Percentiles rank a stretch among this genome's conserved stretches.
phyloP scores from a whole-genome alignment of 2,329 filamentous ascomycete genomes.

The Anthostomella pinea region DNA sequence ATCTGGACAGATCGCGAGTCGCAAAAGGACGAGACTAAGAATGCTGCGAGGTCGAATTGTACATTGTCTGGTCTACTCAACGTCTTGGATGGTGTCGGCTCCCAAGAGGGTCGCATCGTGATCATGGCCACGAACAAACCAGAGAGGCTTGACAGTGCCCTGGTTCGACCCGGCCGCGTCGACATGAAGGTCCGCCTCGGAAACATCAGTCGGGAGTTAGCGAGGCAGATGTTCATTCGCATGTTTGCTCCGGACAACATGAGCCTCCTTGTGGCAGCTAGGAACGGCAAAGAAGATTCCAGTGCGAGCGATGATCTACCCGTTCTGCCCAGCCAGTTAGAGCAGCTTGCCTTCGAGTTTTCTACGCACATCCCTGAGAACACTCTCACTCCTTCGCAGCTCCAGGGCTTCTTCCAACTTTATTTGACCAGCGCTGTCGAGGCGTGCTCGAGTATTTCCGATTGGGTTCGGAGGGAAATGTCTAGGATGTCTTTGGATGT shows the following conservation, averaged over 20 bases:
- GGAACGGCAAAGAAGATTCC: constrained; percentile 2
- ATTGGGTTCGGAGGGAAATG: constrained; percentile 30
- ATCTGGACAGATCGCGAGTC: constrained; percentile 41
- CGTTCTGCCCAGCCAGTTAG: constrained; percentile 11
- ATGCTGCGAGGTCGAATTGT: constrained; percentile 36
- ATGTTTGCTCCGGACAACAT: constrained; percentile 32
- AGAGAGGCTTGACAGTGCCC: constrained; percentile 55
- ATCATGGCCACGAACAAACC: constrained; percentile 67
- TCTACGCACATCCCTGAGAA: constrained; percentile 31
- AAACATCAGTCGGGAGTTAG: constrained; percentile 33
- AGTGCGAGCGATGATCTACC: not conserved
- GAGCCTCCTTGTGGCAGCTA: constrained; percentile 1
- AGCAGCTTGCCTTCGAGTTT: constrained; percentile 28
- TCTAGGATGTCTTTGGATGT: constrained; percentile 23
- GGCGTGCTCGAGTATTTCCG: constrained; percentile 25
- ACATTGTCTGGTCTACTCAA: constrained; percentile 61
- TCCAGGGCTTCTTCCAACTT: constrained; percentile 36
- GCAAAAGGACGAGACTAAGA: constrained; percentile 23
- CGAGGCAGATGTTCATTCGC: constrained; percentile 35
- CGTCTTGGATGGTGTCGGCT: constrained; percentile 62
- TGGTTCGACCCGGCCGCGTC: constrained; percentile 59
- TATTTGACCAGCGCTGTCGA: constrained; percentile 31
- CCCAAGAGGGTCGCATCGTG: constrained; percentile 61
- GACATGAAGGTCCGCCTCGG: constrained; percentile 53
- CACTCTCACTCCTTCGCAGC: constrained; percentile 34